These are phyloP conservation scores for Malus sieversii DNA, from an alignment of 306 rosid species.

Conservation along the genomic window DNA sequence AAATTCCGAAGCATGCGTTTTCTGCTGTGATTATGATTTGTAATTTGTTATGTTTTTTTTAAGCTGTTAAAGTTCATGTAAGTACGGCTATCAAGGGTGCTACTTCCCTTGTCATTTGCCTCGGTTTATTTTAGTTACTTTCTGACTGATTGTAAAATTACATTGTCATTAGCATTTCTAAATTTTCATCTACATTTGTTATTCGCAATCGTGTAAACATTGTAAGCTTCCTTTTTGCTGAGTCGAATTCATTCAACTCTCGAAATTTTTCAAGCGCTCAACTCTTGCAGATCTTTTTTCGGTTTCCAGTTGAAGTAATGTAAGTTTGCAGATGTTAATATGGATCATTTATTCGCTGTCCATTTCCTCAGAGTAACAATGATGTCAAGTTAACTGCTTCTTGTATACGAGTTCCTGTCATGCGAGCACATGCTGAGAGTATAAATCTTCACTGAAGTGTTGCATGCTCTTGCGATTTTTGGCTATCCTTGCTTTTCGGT, in stretches of 20 bases:
- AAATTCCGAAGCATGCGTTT: neutral
- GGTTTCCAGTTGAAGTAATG: too few relatives aligned
- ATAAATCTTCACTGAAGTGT: constrained; percentile 50
- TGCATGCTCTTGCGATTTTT: neutral
- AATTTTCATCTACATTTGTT: too few relatives aligned
- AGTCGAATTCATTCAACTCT: neutral
- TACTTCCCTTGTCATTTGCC: neutral
- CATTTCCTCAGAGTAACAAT: too few relatives aligned
- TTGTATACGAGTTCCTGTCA: too few relatives aligned
- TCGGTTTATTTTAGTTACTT: neutral
- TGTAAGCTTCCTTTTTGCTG: neutral
- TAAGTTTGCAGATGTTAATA: too few relatives aligned
- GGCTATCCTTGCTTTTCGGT: neutral
- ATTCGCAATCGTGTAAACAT: too few relatives aligned
- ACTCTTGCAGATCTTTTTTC: too few relatives aligned
- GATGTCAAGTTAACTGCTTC: too few relatives aligned
- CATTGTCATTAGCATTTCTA: neutral
- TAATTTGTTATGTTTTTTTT: neutral
- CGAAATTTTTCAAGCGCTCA: neutral
- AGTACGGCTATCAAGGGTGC: neutral
- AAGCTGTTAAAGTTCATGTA: neutral
- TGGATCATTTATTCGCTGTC: too few relatives aligned
- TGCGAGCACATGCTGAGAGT: constrained; percentile 77
- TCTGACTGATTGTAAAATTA: too few relatives aligned
- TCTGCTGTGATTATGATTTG: neutral